These are phyloP conservation scores for Earliella scabrosa DNA, from an alignment of 1,284 basidiomycete species.

Conservation along the genomic window DNA sequence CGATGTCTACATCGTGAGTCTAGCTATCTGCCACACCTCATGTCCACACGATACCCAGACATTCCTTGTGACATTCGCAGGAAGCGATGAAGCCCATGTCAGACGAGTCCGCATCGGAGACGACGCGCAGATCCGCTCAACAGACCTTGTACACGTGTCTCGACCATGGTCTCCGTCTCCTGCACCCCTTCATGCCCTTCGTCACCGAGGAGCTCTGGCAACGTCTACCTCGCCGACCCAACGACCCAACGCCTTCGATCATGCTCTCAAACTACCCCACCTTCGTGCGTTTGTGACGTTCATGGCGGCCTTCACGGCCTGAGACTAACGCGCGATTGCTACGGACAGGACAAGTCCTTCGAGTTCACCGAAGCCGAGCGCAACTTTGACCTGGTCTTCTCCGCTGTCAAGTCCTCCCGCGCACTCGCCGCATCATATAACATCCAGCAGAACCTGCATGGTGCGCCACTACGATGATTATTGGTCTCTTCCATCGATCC, in stretches of 20 bases:
- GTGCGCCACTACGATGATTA: slow-evolving; percentile 44
- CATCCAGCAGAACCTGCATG: slow-evolving; percentile 86
- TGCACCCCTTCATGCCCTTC: slow-evolving; percentile 99
- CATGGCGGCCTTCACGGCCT: too few relatives aligned
- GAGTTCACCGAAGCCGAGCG: slow-evolving; percentile 79
- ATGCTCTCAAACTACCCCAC: slow-evolving; percentile 89
- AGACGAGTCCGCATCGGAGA: slow-evolving; percentile 70
- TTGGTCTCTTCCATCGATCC: background rate
- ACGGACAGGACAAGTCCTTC: slow-evolving; percentile 70
- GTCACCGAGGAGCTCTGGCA: slow-evolving; percentile 99
- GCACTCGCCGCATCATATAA: slow-evolving; percentile 93
- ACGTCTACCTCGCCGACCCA: slow-evolving; percentile 84
- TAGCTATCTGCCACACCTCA: too few relatives aligned
- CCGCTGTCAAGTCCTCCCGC: slow-evolving; percentile 79
- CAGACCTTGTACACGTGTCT: slow-evolving; percentile 97
- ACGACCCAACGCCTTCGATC: slow-evolving; percentile 85
- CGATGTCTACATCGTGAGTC: slow-evolving; percentile 91
- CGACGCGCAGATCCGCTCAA: slow-evolving; percentile 82
- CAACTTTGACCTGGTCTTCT: slow-evolving; percentile 89
- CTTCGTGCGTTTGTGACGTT: slow-evolving; percentile 52
- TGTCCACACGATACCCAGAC: background rate
- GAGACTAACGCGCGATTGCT: too few relatives aligned
- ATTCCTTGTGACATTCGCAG: slow-evolving; percentile 41
- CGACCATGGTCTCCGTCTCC: slow-evolving; percentile 86
- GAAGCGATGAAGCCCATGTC: slow-evolving; percentile 99